Conservation (phyloP, 768 basidiomycete genomes). For the Boletus tylopilopsis region DNA sequence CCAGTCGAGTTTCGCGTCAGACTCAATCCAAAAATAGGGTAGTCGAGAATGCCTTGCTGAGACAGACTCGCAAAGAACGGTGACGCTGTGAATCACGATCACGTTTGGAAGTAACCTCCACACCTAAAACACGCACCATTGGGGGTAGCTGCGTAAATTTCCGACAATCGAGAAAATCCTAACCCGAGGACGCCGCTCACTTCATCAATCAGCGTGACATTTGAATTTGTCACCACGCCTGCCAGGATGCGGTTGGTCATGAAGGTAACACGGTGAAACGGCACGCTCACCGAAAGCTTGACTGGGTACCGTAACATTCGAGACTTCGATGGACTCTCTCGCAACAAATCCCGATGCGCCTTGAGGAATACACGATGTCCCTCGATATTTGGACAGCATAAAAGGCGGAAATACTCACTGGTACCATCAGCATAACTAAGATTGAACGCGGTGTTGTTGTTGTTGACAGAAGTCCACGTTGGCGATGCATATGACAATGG, state of each 20-base stretch:
- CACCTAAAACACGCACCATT: conserved; percentile 42
- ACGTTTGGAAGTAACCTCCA: neutral
- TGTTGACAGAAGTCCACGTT: conserved; percentile 57
- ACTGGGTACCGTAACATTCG: conserved; percentile 54
- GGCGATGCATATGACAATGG: conserved; percentile 65
- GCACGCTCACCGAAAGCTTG: conserved; percentile 63
- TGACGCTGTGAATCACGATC: conserved; percentile 41
- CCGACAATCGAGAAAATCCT: conserved; percentile 72
- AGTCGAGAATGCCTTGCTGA: conserved; percentile 59
- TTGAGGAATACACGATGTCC: conserved; percentile 26
- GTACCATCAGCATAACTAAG: conserved; percentile 67
- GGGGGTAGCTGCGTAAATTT: conserved; percentile 42
- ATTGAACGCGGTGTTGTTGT: conserved; percentile 57
- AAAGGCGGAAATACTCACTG: conserved; percentile 40
- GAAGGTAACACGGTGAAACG: neutral
- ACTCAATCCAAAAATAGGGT: conserved; percentile 74
- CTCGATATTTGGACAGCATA: neutral
- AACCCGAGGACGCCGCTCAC: conserved; percentile 73
- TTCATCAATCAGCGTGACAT: conserved; percentile 58
- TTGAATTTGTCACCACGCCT: conserved; percentile 62
- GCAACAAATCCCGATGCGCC: conserved; percentile 71
- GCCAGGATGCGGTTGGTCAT: neutral
- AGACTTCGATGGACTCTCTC: conserved; percentile 54
- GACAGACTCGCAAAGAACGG: conserved; percentile 66
- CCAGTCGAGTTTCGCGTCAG: conserved; percentile 58